Conservation (phyloP, 495 filamentous ascomycete genomes). For the Penicillium samsonianum region DNA sequence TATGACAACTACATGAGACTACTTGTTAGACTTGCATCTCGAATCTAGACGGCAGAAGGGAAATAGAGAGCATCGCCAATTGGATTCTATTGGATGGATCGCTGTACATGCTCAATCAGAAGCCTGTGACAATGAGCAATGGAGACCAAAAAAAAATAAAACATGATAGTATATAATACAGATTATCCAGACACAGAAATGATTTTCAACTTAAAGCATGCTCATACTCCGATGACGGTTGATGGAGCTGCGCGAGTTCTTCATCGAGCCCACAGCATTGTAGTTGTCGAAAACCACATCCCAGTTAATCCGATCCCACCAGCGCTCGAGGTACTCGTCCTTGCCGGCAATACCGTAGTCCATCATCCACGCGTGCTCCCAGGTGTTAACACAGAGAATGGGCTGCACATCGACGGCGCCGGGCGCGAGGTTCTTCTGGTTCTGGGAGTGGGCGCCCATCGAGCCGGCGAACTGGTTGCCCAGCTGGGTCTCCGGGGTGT, state of each 20-base stretch:
- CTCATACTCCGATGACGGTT: conserved; percentile 32
- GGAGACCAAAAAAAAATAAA: conserved; percentile 19
- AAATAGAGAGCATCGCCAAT: conserved; percentile 5
- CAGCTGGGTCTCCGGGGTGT: conserved; percentile 39
- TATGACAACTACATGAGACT: neutral
- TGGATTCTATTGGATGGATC: conserved; percentile 20
- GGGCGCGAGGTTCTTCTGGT: conserved; percentile 54
- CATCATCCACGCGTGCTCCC: conserved; percentile 90
- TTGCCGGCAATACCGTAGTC: conserved; percentile 85
- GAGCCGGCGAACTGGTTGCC: conserved; percentile 52
- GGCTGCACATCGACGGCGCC: conserved; percentile 72
- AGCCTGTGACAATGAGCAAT: conserved; percentile 10
- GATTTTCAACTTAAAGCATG: conserved; percentile 31
- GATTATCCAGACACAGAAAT: conserved; percentile 29
- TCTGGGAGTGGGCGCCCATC: conserved; percentile 48
- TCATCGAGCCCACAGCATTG: conserved; percentile 35
- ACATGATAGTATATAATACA: conserved; percentile 38
- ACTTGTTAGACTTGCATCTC: neutral
- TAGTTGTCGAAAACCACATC: conserved; percentile 59
- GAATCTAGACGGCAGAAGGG: neutral
- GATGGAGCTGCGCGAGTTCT: conserved; percentile 21
- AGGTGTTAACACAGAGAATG: conserved; percentile 88
- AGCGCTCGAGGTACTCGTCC: conserved; percentile 68
- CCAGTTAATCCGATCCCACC: conserved; percentile 93
- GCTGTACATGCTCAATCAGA: conserved; percentile 23